Conservation (phyloP, 2,329 filamentous ascomycete genomes). For the Myriangium duriaei region DNA sequence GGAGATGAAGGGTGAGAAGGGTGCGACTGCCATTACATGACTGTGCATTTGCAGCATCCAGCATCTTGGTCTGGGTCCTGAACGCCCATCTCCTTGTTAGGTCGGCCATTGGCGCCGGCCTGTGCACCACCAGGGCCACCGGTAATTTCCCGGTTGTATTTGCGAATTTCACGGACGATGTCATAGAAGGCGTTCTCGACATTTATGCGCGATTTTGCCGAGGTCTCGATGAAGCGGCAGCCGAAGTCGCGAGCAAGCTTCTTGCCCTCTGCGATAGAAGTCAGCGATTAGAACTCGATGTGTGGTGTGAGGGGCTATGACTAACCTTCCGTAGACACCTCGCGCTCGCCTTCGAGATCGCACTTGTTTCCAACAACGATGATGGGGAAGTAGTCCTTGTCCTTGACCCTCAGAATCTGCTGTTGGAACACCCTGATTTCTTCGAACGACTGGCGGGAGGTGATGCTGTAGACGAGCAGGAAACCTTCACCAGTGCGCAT, state of each 20-base stretch:
- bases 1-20: constrained; percentile 2
- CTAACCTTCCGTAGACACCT: constrained; percentile 84
- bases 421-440: constrained; percentile 98
- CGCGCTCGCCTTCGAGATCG: constrained; percentile 71
- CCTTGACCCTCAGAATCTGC: constrained; percentile 96
- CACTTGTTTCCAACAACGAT: constrained; percentile 99
- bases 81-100: constrained; percentile 69
- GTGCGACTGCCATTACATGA: constrained; percentile 54
- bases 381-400: constrained; percentile 99
- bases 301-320: constrained; percentile 14
- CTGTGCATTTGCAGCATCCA: constrained; percentile 79
- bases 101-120: constrained; percentile 41
- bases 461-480: constrained; percentile 95
- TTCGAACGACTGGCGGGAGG: constrained; percentile 90
- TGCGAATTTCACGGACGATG: constrained; percentile 91
- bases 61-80: constrained; percentile 48
- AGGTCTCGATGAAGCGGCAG: constrained; percentile 99
- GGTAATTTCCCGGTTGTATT: constrained; percentile 97
- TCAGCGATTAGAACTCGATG: constrained; percentile 13
- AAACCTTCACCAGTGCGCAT: constrained; percentile 99
- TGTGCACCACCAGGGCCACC: constrained; percentile 62
- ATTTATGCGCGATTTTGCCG: constrained; percentile 94
- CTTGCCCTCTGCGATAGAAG: constrained; percentile 60
- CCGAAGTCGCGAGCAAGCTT: constrained; percentile 73
- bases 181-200: constrained; percentile 98